Evolutionary conservation across 1,284 basidiomycete species (phyloP), one percentile per base, ranked within the genome.

Genomic region (Macrocybe sp.): DNA sequence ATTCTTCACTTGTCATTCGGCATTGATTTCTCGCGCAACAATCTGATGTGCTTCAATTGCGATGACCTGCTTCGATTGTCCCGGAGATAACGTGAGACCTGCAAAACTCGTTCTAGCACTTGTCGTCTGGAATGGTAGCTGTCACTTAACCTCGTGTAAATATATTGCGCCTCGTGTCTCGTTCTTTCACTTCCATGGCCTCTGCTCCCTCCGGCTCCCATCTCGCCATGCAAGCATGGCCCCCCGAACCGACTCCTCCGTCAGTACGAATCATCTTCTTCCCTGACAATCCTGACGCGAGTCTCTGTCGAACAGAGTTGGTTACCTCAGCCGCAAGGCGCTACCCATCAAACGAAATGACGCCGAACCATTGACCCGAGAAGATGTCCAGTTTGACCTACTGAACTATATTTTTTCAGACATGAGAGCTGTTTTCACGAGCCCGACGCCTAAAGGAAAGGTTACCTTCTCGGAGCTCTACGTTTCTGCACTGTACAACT

Each of bases 331-430:
- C 58, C 74, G 85, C 57, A 88, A 86, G 67, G 78, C 78, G 34
- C 67, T 89, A 52, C 85, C 86, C 46, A 86, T 89, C 65, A 88
- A 89, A 67, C 80, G 80, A 56, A 75, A 76, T 56, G 88, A 90
- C 63, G 86, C 85, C 37, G 83, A 89, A 61, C 83, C 85, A 50
- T 75, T 90, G 55, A 85, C 84, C 22, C 78, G 87, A 50, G 78
- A 81, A 59, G 92, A 94, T 65, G 79, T 93, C 35, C 90, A 94
- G 69, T 92, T 83, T 66, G 89, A 93, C 69, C 75, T 94, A 44
- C 80, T 95, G 47, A 62, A 83, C 58, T 72, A 81, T 64, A 81
- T 95, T 59, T 95, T 95, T 68, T 73, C 74, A 50, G 81, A 93
- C 64, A 68, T 69, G 29, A 73, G 73, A 9, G 67, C 75, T 36